Evolutionary conservation across 768 basidiomycete genomes (phyloP), one percentile per base, ranked within the genome.

Genomic region (Tulasnella sp.): DNA sequence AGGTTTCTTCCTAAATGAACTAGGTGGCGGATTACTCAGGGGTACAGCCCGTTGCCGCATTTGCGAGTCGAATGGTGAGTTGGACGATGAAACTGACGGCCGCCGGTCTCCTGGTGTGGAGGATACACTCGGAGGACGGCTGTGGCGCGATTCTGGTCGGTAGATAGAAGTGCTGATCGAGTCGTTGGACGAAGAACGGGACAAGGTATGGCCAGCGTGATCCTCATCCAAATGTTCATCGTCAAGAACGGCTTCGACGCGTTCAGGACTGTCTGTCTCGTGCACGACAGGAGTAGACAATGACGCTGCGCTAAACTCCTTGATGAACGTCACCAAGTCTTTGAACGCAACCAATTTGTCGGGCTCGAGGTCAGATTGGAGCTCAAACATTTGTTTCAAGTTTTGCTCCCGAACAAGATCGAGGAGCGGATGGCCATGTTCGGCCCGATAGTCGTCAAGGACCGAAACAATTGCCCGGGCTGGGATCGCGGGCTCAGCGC

Each of bases 11-110:
- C 34, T 29, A 32, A 76, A 65, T 83, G 86, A 88, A 62, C 83
- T 87, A 2, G 86, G 86, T 0, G 87, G 87, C 1, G 83, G 78
- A 25, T 67, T 71, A 3, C 66, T 67, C 2, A 87, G 69, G 0
- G 86, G 87, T 0, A 80, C 80, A 7, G 84, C 75, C 17, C 87
- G 77, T 65, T 86, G 85, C 58, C 87, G 71, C 29, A 77, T 74
- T 43, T 82, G 76, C 0, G 77, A 74, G 63, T 89, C 86, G 61
- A 89, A 83, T 3, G 79, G 79, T 0, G 84, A 86, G 32, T 56
- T 43, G 1, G 42, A 29, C 36, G 12, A 32, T 40, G 55, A 43
- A 52, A 52, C 12, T 14, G 6, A 15, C 19, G 50, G 23, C 32
- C 37, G 34, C 31, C 25, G 31, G 50, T 17, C 32, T 19, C 32